Percentiles rank a stretch among this genome's conserved stretches.
phyloP scores from a whole-genome alignment of 345 rosid genomes.

The Citrus inodora region DNA sequence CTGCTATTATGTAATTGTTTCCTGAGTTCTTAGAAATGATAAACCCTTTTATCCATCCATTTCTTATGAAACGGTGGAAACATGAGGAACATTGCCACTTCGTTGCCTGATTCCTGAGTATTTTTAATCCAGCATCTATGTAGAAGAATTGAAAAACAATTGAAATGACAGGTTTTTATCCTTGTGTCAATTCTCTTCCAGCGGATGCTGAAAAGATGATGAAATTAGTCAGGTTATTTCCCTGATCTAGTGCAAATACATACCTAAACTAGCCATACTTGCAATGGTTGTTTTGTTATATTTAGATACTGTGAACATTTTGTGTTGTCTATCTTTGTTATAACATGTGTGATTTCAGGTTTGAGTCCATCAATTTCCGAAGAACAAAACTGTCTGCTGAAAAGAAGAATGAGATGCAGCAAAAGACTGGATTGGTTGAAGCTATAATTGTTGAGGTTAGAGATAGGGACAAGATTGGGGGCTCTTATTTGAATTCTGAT shows the following conservation, averaged over 20 bases:
- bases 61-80: background rate
- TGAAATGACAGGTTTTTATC: background rate
- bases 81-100: background rate
- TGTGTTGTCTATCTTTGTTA: background rate
- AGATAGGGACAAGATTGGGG: conserved; percentile 38
- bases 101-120: background rate
- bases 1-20: background rate
- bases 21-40: background rate
- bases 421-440: conserved; percentile 40
- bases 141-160: background rate
- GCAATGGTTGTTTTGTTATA: background rate
- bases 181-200: background rate
- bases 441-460: conserved; percentile 35
- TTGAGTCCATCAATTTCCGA: conserved; percentile 36
- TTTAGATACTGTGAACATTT: background rate
- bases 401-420: conserved; percentile 43
- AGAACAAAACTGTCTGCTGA: conserved; percentile 33
- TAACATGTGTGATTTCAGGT: conserved; percentile 19
- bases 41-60: background rate
- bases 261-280: background rate
- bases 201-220: background rate
- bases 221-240: background rate
- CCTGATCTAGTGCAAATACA: background rate
- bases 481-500: conserved; percentile 29
- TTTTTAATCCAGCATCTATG: background rate